Evolutionary conservation across 176 grass and related monocot genomes (phyloP).

Genomic region (Bromus sterilis): DNA sequence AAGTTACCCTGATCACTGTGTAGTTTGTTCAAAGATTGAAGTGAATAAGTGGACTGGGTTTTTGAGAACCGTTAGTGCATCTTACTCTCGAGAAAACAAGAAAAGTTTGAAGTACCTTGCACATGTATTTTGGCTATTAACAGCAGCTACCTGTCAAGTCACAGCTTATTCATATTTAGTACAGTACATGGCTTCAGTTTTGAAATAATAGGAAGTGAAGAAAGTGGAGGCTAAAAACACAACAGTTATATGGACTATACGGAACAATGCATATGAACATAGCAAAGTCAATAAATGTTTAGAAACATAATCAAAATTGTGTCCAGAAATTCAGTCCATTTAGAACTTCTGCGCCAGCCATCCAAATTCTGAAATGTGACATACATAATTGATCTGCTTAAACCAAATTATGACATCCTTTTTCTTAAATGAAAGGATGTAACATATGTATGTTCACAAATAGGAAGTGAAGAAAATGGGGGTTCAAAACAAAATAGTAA

Average conservation of each 20-base stretch:
- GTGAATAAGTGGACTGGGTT: background rate
- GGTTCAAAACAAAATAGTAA: background rate
- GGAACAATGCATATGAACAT: background rate
- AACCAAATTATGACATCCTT: background rate
- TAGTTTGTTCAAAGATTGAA: background rate
- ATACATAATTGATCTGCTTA: background rate
- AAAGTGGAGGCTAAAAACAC: background rate
- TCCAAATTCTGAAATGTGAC: background rate
- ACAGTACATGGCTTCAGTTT: background rate
- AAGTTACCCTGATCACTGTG: background rate
- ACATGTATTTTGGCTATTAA: constrained; percentile 9
- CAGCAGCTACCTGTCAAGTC: constrained; percentile 27
- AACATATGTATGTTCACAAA: too few species aligned
- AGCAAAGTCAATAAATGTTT: background rate
- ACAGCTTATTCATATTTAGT: background rate
- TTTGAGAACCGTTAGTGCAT: background rate
- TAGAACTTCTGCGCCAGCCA: background rate
- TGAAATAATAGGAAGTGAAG: background rate
- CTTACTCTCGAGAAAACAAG: background rate
- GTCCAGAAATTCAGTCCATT: background rate
- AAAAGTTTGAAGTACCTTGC: constrained; percentile 20
- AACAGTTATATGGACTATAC: background rate
- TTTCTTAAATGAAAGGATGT: background rate
- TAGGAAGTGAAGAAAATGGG: background rate
- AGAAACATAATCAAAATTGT: background rate